These are phyloP conservation scores for Penicillium sp. DNA, from an alignment of 2,329 filamentous ascomycete genomes.

Conservation along the genomic window DNA sequence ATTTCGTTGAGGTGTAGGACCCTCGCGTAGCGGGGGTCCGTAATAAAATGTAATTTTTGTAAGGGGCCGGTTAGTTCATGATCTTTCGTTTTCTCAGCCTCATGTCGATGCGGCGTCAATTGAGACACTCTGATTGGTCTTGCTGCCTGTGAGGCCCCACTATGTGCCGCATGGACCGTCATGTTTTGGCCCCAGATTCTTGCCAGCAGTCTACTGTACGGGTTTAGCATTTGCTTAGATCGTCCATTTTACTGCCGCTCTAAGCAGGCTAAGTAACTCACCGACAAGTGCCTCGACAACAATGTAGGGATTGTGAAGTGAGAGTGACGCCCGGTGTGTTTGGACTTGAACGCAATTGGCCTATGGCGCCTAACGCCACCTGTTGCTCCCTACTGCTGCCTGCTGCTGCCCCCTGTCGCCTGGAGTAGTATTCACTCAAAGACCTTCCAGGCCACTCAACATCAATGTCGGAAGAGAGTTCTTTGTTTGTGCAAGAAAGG, in stretches of 20 bases:
- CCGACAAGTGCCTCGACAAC: background rate
- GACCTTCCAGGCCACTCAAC: background rate
- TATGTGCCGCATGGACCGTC: background rate
- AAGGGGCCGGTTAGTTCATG: too few relatives aligned
- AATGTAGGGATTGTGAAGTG: background rate
- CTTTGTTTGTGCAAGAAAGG: background rate
- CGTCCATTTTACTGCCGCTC: background rate
- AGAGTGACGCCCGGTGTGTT: background rate
- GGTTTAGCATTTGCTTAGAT: background rate
- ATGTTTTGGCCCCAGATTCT: background rate
- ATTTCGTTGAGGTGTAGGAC: too few relatives aligned
- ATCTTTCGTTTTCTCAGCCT: background rate
- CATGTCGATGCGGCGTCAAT: conserved; percentile 2
- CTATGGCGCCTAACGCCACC: background rate
- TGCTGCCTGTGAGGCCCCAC: conserved; percentile 1
- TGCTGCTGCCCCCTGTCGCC: background rate
- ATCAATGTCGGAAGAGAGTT: background rate
- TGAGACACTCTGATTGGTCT: background rate
- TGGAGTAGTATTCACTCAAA: background rate
- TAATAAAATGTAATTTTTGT: too few relatives aligned
- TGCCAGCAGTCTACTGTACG: background rate
- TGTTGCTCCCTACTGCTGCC: background rate
- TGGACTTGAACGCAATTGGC: background rate
- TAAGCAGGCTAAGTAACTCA: conserved; percentile 5
- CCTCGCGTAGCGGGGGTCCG: too few relatives aligned